Evolutionary conservation across 257 asterid species (phyloP), one percentile per base, ranked within the genome.

Genomic region (Solanum chmielewskii): DNA sequence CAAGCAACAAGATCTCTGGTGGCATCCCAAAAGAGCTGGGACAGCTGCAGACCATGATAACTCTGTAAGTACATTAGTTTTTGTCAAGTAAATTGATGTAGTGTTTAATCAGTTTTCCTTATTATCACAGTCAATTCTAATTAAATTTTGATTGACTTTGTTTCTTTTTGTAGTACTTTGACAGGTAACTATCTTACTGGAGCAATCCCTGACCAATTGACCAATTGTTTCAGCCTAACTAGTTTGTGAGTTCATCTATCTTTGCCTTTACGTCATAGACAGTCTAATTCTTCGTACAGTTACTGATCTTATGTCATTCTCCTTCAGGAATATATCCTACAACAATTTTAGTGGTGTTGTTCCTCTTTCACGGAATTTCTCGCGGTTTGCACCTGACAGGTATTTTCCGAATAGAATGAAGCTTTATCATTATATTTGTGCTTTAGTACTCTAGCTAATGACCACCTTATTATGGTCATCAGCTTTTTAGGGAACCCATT

Each of bases 361-460:
- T 84, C 99, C 99, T 39, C 85, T 91, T 3, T 92, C 92, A 73
- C 93, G 93, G 87, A 95, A 95, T 91, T 97, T 97, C 92, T 92
- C 98, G 11, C 93, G 96, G 83, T 97, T 97, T 88, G 70, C 98
- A 70, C 93, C 98, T 33, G 98, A 93, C 89, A 95, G 99, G 99
- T 97, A 91, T 21, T 89, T 37, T 15, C 44, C 21, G 21, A 42
- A 35, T 49, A 23, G 27, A 37, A 35, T n/a, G 42, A n/a, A 25
- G 64, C 59, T 39, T 39, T 18, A 25, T 44, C 20, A 41, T 44
- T 42, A 47, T 6, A 18, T 20, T 41, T 42, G 33, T 11, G 18
- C 35, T 18, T 45, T 47, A 69, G 14, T 18, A 41, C 45, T 27
- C 45, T 27, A 80, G 68, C 29, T 20, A 44, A 31, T 70, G 44